Conservation (phyloP, 2,329 filamentous ascomycete species). For the Lasiodiplodia citricola region DNA sequence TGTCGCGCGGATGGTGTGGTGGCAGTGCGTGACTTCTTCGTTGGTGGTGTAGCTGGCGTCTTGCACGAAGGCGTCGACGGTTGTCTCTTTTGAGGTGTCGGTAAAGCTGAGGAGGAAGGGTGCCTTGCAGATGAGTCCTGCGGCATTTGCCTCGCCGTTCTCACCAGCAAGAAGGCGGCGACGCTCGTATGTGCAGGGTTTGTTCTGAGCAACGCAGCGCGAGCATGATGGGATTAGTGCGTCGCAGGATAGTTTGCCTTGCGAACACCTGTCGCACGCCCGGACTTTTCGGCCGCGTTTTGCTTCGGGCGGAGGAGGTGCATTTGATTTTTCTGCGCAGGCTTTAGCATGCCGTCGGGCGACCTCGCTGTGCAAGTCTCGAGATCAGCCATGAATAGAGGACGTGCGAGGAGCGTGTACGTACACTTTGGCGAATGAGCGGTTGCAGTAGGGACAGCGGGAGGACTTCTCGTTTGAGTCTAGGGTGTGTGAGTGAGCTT, state of each 20-base stretch:
- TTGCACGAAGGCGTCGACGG: background rate
- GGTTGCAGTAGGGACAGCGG: background rate
- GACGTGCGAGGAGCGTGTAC: background rate
- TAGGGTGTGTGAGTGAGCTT: background rate
- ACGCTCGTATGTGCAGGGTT: constrained; percentile 18
- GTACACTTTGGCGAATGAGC: background rate
- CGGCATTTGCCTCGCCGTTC: background rate
- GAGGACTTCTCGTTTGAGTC: constrained; percentile 2
- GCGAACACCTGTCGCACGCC: constrained; percentile 27
- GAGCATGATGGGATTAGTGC: constrained; percentile 18
- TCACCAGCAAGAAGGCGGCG: background rate
- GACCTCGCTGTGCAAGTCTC: constrained; percentile 21
- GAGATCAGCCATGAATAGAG: background rate
- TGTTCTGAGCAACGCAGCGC: constrained; percentile 22
- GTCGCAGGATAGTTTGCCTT: constrained; percentile 26
- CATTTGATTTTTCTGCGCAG: constrained; percentile 15
- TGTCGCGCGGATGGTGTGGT: background rate
- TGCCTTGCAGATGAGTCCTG: background rate
- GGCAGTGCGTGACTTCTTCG: background rate
- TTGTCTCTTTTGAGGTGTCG: constrained; percentile 6
- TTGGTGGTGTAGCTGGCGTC: background rate
- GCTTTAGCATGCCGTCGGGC: constrained; percentile 24
- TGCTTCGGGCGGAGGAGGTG: constrained; percentile 10
- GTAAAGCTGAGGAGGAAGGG: constrained; percentile 26
- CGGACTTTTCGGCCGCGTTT: constrained; percentile 25